These are phyloP conservation scores for Podaxis mareebaensis DNA, from an alignment of 768 basidiomycete species.

Conservation along the genomic window DNA sequence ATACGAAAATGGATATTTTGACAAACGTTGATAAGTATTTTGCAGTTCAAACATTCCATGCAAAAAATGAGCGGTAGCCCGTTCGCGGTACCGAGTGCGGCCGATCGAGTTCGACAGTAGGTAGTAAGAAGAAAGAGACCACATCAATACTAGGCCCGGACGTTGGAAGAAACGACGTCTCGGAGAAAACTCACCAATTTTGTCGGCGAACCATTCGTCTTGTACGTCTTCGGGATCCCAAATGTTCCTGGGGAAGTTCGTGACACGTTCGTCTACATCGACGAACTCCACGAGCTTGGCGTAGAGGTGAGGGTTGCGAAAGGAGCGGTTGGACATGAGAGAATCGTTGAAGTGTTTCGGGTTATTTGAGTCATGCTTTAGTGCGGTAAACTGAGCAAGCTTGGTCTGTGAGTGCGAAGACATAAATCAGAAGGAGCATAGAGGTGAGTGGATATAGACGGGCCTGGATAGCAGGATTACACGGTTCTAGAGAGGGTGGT, in stretches of 20 bases:
- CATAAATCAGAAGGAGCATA: neutral
- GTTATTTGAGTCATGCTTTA: slow-evolving; percentile 62
- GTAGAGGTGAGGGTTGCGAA: slow-evolving; percentile 97
- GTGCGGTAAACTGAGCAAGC: slow-evolving; percentile 70
- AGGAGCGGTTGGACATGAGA: slow-evolving; percentile 88
- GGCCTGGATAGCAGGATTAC: slow-evolving; percentile 67
- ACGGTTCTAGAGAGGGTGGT: slow-evolving; percentile 48
- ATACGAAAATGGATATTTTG: slow-evolving; percentile 15
- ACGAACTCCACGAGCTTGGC: slow-evolving; percentile 94
- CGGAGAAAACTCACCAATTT: slow-evolving; percentile 62
- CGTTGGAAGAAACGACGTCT: neutral
- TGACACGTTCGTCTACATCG: slow-evolving; percentile 84
- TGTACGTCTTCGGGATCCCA: slow-evolving; percentile 73
- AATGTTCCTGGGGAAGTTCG: slow-evolving; percentile 71
- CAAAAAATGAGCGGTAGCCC: slow-evolving; percentile 22
- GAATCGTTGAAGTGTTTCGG: slow-evolving; percentile 96
- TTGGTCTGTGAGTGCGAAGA: slow-evolving; percentile 58
- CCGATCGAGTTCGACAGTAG: slow-evolving; percentile 1
- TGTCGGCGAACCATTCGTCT: slow-evolving; percentile 74
- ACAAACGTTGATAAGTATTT: slow-evolving; percentile 17
- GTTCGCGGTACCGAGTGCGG: slow-evolving; percentile 2
- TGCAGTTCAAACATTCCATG: neutral
- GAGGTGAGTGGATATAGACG: slow-evolving; percentile 16
- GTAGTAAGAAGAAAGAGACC: slow-evolving; percentile 20
- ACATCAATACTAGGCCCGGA: slow-evolving; percentile 25